Base-by-base conservation (phyloP, 345 rosid species). In the Microcos paniculata region DNA sequence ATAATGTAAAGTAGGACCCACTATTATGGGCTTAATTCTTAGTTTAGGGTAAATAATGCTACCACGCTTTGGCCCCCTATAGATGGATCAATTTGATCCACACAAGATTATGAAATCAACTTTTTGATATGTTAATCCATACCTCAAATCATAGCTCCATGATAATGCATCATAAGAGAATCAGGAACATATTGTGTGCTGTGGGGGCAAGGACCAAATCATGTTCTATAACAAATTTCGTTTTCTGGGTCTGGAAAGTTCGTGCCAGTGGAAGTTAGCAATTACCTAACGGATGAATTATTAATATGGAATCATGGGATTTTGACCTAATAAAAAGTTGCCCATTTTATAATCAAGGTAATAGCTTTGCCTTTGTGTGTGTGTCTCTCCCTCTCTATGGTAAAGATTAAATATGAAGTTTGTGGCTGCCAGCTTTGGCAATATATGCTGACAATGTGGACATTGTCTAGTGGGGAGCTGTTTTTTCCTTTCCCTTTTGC, bases 391-490 rank as follows among this genome's bases (percentile, higher is more conserved):
- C 42, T 62, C 42, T 65, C 43, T 56, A 35, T 3, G 75, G 53
- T 49, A 51, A 61, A 51, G 71, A 80, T 58, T 15, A 74, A 78
- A 26, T 31, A 21, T 73, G 48, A 42, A 52, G 57, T 13, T 40
- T 67, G 51, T 81, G 78, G 81, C 56, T 79, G 81, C 77, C 88
- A 80, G 82, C 70, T 67, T 72, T 65, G 48, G 53, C 38, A 42
- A 8, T 61, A 66, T 59, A 46, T 66, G 30, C 48, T 21, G 62
- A 72, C 79, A n/a, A 46, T 45, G 38, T 67, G 55, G 70, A 58
- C 75, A 57, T 70, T 31, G n/a, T 19, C 16, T 40, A 57, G 73
- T 51, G 59, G 61, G 23, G n/a, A 31, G 23, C 33, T n/a, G 19
- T 21, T 72, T 38, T 4, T 45, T 31, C 19, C 23, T 52, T 38